Conservation (phyloP, 2,329 filamentous ascomycete genomes). For the Apiospora saccharicola region DNA sequence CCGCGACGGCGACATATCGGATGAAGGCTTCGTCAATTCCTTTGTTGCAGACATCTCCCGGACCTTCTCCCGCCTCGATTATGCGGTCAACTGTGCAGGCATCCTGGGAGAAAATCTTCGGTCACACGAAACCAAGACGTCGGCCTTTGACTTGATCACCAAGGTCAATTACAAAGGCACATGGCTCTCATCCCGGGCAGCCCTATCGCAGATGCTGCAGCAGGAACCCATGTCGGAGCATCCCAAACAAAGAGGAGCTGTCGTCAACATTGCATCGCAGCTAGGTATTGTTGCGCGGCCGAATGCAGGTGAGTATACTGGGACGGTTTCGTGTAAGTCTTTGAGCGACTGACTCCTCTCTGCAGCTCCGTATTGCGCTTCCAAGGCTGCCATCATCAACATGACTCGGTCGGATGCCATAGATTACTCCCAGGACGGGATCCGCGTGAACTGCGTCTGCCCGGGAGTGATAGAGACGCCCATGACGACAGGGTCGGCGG, state of each 20-base stretch:
- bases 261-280: slow-evolving; percentile 62
- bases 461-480: slow-evolving; percentile 55
- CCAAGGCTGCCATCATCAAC: slow-evolving; percentile 65
- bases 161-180: slow-evolving; percentile 62
- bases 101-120: slow-evolving; percentile 52
- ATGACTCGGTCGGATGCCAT: slow-evolving; percentile 65
- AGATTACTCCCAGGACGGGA: slow-evolving; percentile 56
- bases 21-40: slow-evolving; percentile 51
- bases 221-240: slow-evolving; percentile 52
- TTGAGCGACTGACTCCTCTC: neutral
- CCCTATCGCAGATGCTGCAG: slow-evolving; percentile 53
- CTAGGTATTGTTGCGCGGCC: slow-evolving; percentile 57
- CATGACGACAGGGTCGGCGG: slow-evolving; percentile 51
- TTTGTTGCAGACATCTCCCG: slow-evolving; percentile 44
- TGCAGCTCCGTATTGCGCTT: slow-evolving; percentile 62
- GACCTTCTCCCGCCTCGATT: slow-evolving; percentile 58
- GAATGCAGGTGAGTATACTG: slow-evolving; percentile 48
- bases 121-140: slow-evolving; percentile 54
- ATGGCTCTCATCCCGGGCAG: slow-evolving; percentile 55
- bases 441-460: slow-evolving; percentile 49
- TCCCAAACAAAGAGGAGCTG: slow-evolving; percentile 51
- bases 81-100: slow-evolving; percentile 64
- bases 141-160: slow-evolving; percentile 60
- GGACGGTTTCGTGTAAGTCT: neutral
- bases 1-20: slow-evolving; percentile 54